Conservation (phyloP, 2,329 filamentous ascomycete species). For the Albophoma yamanashiensis region DNA sequence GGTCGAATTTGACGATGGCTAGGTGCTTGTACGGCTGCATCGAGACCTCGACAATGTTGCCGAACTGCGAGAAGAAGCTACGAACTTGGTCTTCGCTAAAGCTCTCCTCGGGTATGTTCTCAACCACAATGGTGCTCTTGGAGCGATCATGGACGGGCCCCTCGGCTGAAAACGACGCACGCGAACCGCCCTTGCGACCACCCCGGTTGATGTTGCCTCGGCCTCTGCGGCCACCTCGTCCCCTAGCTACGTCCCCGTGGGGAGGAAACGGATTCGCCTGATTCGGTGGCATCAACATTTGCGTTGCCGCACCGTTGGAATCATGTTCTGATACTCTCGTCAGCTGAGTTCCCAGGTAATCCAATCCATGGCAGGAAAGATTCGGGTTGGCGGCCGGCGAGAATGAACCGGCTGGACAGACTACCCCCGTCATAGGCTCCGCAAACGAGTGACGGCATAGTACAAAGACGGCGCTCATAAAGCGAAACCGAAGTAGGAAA, state of each 20-base stretch:
- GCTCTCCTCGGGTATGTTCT: conserved; percentile 64
- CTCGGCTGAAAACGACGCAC: conserved; percentile 52
- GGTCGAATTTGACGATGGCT: conserved; percentile 59
- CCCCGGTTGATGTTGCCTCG: conserved; percentile 16
- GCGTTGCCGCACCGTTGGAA: conserved; percentile 17
- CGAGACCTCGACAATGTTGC: conserved; percentile 50
- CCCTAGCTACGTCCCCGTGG: conserved; percentile 15
- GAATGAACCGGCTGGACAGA: not conserved
- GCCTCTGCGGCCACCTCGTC: conserved; percentile 25
- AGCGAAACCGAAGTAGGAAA: too few species aligned
- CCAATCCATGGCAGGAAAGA: not conserved
- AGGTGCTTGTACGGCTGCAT: conserved; percentile 57
- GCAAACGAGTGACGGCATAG: not conserved
- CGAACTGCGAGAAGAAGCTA: conserved; percentile 63
- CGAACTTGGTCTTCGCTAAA: conserved; percentile 56
- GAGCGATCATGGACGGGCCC: conserved; percentile 51
- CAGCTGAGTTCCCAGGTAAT: conserved; percentile 1
- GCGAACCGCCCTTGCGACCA: conserved; percentile 23
- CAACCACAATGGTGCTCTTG: conserved; percentile 62
- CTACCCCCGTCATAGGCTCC: not conserved
- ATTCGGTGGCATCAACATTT: conserved; percentile 8
- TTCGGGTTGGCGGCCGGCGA: not conserved
- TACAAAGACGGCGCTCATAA: not conserved
- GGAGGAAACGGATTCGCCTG: conserved; percentile 10
- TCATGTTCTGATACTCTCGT: conserved; percentile 18